Conservation (phyloP, 805 yeast species). For the Candida endomychidarum region DNA sequence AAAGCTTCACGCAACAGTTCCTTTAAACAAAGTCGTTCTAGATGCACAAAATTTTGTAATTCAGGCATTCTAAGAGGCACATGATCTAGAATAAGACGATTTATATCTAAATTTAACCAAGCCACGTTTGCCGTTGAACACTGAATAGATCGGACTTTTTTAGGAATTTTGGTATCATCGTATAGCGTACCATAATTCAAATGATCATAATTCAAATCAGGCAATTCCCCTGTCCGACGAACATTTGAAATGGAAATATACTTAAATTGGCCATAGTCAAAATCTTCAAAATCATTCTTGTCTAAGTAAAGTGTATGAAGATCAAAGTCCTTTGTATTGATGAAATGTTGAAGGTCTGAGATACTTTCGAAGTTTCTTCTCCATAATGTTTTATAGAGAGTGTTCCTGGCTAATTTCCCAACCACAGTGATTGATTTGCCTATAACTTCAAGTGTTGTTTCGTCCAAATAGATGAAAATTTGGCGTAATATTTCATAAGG, state of each 20-base stretch:
- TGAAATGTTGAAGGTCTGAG: constrained; percentile 1
- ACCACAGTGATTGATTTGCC: neutral
- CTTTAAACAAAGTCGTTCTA: constrained; percentile 6
- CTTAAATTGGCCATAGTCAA: constrained; percentile 10
- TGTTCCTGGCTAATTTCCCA: constrained; percentile 4
- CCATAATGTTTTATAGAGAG: neutral
- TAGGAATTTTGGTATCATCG: constrained; percentile 1
- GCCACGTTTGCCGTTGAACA: too few species aligned
- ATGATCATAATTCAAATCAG: constrained; percentile 5
- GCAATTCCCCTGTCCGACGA: neutral
- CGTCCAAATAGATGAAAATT: constrained; percentile 5
- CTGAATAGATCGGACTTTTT: neutral
- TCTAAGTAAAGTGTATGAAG: constrained; percentile 9
- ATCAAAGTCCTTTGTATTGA: constrained; percentile 1
- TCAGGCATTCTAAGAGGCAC: neutral
- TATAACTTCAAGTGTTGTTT: neutral
- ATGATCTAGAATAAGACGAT: constrained; percentile 4
- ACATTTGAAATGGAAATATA: constrained; percentile 6
- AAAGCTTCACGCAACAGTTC: constrained; percentile 6
- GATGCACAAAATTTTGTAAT: constrained; percentile 2
- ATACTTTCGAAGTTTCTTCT: neutral
- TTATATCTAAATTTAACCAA: neutral
- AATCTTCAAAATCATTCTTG: neutral
- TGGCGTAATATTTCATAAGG: constrained; percentile 6
- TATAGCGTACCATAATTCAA: neutral